These are phyloP conservation scores for Kluyveromyces nonfermentans DNA, from an alignment of 805 yeast species.

Conservation along the genomic window DNA sequence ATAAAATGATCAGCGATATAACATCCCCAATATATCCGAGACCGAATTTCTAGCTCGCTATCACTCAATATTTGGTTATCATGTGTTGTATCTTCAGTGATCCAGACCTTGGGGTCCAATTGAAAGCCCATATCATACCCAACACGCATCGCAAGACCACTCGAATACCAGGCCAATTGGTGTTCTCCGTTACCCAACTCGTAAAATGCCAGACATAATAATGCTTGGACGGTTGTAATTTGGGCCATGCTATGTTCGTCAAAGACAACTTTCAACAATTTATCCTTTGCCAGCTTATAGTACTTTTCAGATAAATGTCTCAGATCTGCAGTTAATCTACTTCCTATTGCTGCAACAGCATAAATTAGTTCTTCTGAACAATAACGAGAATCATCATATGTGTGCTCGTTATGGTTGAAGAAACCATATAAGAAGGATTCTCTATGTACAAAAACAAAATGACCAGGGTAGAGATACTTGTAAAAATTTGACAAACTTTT, in stretches of 20 bases:
- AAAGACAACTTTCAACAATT: constrained; percentile 32
- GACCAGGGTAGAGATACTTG: constrained; percentile 59
- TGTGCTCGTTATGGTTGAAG: constrained; percentile 42
- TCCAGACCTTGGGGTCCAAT: constrained; percentile 53
- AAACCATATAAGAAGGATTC: constrained; percentile 55
- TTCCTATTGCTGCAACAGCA: constrained; percentile 52
- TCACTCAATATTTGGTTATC: constrained; percentile 31
- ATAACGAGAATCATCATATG: constrained; percentile 35
- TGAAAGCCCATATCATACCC: constrained; percentile 61
- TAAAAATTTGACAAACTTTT: constrained; percentile 35
- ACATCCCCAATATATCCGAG: constrained; percentile 59
- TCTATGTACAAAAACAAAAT: constrained; percentile 51
- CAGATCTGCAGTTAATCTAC: constrained; percentile 38
- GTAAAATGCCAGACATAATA: constrained; percentile 48
- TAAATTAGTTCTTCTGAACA: constrained; percentile 47
- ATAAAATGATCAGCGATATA: constrained; percentile 57
- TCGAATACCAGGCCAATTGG: constrained; percentile 53
- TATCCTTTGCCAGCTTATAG: constrained; percentile 39
- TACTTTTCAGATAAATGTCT: constrained; percentile 35
- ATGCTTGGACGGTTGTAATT: constrained; percentile 50
- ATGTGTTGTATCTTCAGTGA: constrained; percentile 29
- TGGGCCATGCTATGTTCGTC: constrained; percentile 32
- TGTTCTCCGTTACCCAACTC: constrained; percentile 53
- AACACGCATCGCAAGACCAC: constrained; percentile 54
- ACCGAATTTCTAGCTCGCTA: constrained; percentile 46